Evolutionary conservation across 2,329 filamentous ascomycete genomes (phyloP).

Genomic region (Neurospora crassa): DNA sequence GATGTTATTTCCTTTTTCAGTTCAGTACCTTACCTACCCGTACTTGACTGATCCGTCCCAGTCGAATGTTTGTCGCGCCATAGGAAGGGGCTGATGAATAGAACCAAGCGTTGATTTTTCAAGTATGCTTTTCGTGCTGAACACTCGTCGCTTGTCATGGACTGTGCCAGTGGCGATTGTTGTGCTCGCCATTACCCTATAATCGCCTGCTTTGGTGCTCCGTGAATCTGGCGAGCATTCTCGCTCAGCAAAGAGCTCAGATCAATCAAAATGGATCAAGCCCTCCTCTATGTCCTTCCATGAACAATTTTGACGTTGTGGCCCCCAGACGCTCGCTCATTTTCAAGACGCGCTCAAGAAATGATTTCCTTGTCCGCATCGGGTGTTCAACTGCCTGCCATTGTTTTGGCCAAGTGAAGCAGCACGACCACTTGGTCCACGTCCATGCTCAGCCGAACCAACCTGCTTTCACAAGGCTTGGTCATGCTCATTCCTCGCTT

Average conservation of each 20-base stretch:
- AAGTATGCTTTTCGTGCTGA: background rate
- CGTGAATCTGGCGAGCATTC: background rate
- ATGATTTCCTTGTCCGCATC: background rate
- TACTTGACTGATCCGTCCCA: background rate
- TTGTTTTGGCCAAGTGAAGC: background rate
- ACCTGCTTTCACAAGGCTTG: too few relatives aligned
- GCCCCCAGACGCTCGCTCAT: too few relatives aligned
- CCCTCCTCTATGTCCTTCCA: background rate
- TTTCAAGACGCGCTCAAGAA: background rate
- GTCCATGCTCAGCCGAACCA: background rate
- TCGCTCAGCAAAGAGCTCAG: background rate
- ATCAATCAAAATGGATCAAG: background rate
- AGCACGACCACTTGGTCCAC: background rate
- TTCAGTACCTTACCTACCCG: background rate
- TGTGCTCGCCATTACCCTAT: background rate
- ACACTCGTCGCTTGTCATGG: background rate
- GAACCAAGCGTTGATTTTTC: background rate
- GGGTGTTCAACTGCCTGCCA: background rate
- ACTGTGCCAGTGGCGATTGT: background rate
- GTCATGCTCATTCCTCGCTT: background rate
- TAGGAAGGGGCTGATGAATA: background rate
- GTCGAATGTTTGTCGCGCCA: background rate
- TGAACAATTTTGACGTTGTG: background rate
- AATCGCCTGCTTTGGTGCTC: background rate
- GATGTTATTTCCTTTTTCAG: background rate